A percentile compares a stretch with the other conserved stretches of the same genome.
phyloP scores from a whole-genome alignment of 2,329 filamentous ascomycete genomes.

The Sporothrix luriei region DNA sequence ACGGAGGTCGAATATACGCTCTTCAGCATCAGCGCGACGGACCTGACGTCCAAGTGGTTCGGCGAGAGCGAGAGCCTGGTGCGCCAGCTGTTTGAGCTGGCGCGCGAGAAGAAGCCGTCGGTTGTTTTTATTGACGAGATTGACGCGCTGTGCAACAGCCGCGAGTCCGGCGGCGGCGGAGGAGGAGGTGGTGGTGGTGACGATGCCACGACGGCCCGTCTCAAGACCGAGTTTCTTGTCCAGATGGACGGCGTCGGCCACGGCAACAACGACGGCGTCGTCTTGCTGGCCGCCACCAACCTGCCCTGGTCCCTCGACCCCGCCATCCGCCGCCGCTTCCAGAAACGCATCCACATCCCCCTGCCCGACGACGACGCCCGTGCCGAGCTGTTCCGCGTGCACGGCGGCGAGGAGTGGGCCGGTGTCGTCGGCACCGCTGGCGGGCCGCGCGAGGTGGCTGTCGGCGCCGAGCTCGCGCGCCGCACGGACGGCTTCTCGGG shows the following conservation, averaged over 20 bases:
- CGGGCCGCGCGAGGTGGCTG: conserved; percentile 54
- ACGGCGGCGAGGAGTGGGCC: conserved; percentile 77
- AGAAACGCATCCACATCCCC: conserved; percentile 75
- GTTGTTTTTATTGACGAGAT: conserved; percentile 99
- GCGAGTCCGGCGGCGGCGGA: conserved; percentile 84
- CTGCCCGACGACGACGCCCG: conserved; percentile 79
- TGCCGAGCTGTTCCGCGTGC: conserved; percentile 83
- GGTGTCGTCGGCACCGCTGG: conserved; percentile 71
- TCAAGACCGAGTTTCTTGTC: conserved; percentile 94
- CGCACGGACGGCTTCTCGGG: conserved; percentile 88
- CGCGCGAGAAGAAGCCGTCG: conserved; percentile 84
- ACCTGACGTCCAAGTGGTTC: conserved; percentile 32
- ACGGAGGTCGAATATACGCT: conserved; percentile 61
- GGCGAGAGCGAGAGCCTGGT: conserved; percentile 50
- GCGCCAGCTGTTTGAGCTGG: conserved; percentile 88
- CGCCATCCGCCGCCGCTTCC: conserved; percentile 83
- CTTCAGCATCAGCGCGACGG: conserved; percentile 41
- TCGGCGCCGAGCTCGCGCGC: conserved; percentile 70
- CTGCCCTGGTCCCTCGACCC: conserved; percentile 96
- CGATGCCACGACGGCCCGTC: conserved; percentile 73
- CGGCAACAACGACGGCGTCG: conserved; percentile 68
- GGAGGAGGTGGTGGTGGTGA: neutral
- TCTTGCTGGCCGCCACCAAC: conserved; percentile 90
- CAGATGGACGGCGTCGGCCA: conserved; percentile 98
- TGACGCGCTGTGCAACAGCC: conserved; percentile 92